These are phyloP conservation scores for Collariella sp. DNA, from an alignment of 495 filamentous ascomycete species.

Conservation along the genomic window DNA sequence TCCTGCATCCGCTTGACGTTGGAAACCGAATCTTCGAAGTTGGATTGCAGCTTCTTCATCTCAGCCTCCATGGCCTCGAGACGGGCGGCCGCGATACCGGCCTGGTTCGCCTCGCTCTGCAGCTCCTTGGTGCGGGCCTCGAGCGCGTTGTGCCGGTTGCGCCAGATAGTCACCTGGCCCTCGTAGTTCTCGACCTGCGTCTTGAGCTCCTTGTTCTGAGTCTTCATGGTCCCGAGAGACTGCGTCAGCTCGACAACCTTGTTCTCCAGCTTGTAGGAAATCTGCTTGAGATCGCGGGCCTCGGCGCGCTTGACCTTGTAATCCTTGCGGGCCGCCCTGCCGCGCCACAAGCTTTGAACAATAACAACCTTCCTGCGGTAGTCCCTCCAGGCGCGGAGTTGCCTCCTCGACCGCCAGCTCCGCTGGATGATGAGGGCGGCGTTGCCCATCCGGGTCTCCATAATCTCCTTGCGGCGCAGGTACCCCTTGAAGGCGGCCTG, in stretches of 20 bases:
- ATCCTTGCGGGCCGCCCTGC: slow-evolving; percentile 64
- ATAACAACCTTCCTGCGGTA: slow-evolving; percentile 84
- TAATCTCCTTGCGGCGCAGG: slow-evolving; percentile 75
- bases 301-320: slow-evolving; percentile 92
- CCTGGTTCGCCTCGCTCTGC: slow-evolving; percentile 93
- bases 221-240: slow-evolving; percentile 80
- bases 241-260: slow-evolving; percentile 98
- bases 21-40: slow-evolving; percentile 72
- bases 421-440: slow-evolving; percentile 87
- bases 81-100: slow-evolving; percentile 84
- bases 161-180: slow-evolving; percentile 89
- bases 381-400: slow-evolving; percentile 73
- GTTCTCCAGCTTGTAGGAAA: slow-evolving; percentile 98
- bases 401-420: slow-evolving; percentile 71
- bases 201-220: slow-evolving; percentile 80
- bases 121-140: slow-evolving; percentile 87
- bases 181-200: slow-evolving; percentile 95
- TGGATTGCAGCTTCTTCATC: slow-evolving; percentile 82
- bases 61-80: slow-evolving; percentile 85
- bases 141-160: slow-evolving; percentile 80
- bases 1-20: slow-evolving; percentile 91
- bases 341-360: slow-evolving; percentile 90
- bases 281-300: slow-evolving; percentile 94
- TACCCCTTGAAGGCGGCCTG: slow-evolving; percentile 88
- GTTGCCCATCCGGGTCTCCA: slow-evolving; percentile 89